phyloP scores from a whole-genome alignment of 495 filamentous ascomycete species.

The Aspergillus egyptiacus region DNA sequence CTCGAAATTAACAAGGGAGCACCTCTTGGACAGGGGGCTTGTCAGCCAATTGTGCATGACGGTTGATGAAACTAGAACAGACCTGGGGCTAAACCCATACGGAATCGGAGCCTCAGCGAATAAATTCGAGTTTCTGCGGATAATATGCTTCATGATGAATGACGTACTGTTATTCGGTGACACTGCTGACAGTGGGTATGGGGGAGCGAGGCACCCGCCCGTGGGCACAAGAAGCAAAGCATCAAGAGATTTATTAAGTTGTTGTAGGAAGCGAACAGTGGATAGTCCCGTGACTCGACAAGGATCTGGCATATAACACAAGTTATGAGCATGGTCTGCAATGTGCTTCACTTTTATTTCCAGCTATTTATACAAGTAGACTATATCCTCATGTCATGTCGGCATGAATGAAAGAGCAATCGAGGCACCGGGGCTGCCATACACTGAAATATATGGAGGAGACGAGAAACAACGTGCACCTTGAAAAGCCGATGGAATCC shows the following conservation, averaged over 20 bases:
- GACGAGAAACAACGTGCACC: not conserved
- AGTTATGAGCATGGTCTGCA: too few relatives aligned
- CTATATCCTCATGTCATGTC: not conserved
- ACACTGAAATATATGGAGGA: not conserved
- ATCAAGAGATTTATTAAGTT: too few relatives aligned
- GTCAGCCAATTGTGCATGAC: conserved; percentile 5
- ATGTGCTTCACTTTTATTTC: not conserved
- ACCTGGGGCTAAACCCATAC: not conserved
- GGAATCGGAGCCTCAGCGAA: not conserved
- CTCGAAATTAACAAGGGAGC: not conserved
- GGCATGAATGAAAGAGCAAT: not conserved
- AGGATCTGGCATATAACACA: too few relatives aligned
- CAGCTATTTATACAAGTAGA: not conserved
- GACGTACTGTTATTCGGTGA: not conserved
- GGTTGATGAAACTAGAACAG: not conserved
- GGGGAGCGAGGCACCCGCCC: too few relatives aligned
- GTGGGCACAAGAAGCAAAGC: too few relatives aligned
- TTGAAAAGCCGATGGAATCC: not conserved
- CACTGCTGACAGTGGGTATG: too few relatives aligned
- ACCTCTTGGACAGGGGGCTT: not conserved
- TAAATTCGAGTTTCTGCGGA: not conserved
- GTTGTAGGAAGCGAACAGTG: too few relatives aligned
- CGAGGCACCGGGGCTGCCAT: not conserved
- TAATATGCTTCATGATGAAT: not conserved
- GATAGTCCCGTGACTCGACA: too few relatives aligned